phyloP scores from a whole-genome alignment of 768 basidiomycete genomes.

The Gloeophyllum trabeum region DNA sequence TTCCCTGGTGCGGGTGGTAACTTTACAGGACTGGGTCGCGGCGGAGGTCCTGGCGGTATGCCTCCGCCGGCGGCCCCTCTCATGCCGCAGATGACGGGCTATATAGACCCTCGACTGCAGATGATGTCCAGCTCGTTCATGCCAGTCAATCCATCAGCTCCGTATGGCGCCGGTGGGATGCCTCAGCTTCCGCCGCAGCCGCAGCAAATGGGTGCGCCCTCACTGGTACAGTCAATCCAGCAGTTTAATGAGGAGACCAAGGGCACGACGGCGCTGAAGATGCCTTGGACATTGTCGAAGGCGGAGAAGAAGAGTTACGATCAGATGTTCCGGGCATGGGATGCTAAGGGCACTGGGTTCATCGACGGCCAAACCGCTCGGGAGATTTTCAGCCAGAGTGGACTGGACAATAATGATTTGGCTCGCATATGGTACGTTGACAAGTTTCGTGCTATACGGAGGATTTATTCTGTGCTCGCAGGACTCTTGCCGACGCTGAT shows the following conservation, averaged over 20 bases:
- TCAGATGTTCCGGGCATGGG: conserved; percentile 96
- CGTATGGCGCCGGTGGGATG: conserved; percentile 44
- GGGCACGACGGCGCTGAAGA: conserved; percentile 50
- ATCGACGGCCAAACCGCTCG: conserved; percentile 76
- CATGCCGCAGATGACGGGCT: conserved; percentile 70
- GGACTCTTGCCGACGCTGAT: conserved; percentile 87
- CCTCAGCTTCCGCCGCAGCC: conserved; percentile 69
- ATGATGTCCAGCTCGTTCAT: conserved; percentile 92
- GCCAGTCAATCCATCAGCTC: conserved; percentile 57
- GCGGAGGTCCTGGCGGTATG: conserved; percentile 3
- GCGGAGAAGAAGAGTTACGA: conserved; percentile 96
- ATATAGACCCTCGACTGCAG: conserved; percentile 69
- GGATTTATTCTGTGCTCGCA: conserved; percentile 18
- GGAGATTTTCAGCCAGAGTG: conserved; percentile 93
- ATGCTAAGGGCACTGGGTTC: conserved; percentile 68
- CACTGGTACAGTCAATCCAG: conserved; percentile 78
- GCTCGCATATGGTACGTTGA: conserved; percentile 80
- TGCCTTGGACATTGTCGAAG: conserved; percentile 82
- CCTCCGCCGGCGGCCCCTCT: conserved; percentile 29
- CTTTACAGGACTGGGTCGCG: background rate
- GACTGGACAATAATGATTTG: conserved; percentile 78
- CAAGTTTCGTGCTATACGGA: conserved; percentile 3
- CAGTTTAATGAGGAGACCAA: conserved; percentile 72
- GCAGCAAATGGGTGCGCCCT: conserved; percentile 30
- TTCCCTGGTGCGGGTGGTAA: conserved; percentile 30